Base-by-base conservation (phyloP, 2,329 filamentous ascomycete genomes). In the Cercospora nicotianae region DNA sequence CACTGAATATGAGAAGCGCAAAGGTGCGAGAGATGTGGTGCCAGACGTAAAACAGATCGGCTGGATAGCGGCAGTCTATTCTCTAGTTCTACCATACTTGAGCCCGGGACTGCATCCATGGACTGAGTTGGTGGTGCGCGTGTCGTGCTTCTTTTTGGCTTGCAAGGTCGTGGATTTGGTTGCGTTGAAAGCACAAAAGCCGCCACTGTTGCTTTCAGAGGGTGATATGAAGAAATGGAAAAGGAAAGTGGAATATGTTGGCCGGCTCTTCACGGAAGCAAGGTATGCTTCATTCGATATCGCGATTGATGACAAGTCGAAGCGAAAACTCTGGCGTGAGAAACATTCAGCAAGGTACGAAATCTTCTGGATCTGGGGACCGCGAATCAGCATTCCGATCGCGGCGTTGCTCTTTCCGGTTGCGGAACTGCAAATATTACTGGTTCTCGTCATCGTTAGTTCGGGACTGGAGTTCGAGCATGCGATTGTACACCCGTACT, bases 281-380 rank as follows among this genome's bases (percentile, higher is more conserved):
- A 45, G 66, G 13, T 68, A 68, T 53, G 31, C 45, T 28, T 55
- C 66, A 3, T 68, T 68, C 58, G 66, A 65, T 31, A 61, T 65
- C n/a, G 33, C 48, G 8, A 58, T 60, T 23, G 33, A 60, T 33
- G 63, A 60, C 33, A 16, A 64, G 23, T 20, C 62, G 62, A 28
- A 13, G 51, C n/a, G 18, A 57, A 30, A 18, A 18, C 6, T 31
- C 5, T 55, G 51, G 18, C 23, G 26, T 1, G 30, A 64, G 9
- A 28, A 33, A 20, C 53, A 51, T 42, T 57, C 62, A 28, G 23
- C 4, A 12, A 63, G n/a, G 45, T 10, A 30, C 9, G 36, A 26
- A 9, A 1, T 51, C 12, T 26, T 33, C 33, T 67, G 62, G 63
- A 39, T 23, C 13, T 65, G 59, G 55, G 28, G 42, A 9, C 58